phyloP scores from a whole-genome alignment of 352 stramenopile species.

The Pythium chondricola region DNA sequence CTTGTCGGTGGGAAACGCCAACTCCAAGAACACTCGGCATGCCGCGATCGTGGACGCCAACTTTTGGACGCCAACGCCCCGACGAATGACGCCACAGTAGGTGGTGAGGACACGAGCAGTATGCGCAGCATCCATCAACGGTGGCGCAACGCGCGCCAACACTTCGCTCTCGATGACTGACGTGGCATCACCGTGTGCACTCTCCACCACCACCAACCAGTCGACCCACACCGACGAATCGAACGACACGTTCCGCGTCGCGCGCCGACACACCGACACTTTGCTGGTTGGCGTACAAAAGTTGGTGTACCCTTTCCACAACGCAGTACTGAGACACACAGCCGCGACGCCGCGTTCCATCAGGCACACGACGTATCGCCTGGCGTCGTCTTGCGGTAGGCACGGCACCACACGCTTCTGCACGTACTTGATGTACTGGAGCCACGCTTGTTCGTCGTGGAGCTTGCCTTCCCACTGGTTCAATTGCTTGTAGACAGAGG shows the following conservation, averaged over 20 bases:
- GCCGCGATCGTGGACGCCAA: slow-evolving; percentile 26
- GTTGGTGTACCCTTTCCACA: slow-evolving; percentile 54
- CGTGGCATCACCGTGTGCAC: slow-evolving; percentile 11
- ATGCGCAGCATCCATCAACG: slow-evolving; percentile 53
- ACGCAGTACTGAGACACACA: slow-evolving; percentile 46
- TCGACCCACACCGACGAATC: slow-evolving; percentile 55
- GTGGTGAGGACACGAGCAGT: slow-evolving; percentile 38
- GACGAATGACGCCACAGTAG: slow-evolving; percentile 12
- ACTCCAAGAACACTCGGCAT: slow-evolving; percentile 28
- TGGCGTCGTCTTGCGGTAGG: slow-evolving; percentile 11
- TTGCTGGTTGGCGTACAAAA: slow-evolving; percentile 14
- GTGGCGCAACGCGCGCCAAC: slow-evolving; percentile 23
- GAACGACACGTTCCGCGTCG: slow-evolving; percentile 62
- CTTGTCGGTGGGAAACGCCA: slow-evolving; percentile 29
- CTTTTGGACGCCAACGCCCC: slow-evolving; percentile 11
- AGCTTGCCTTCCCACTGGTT: slow-evolving; percentile 40
- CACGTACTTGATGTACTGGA: slow-evolving; percentile 63
- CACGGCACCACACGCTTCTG: slow-evolving; percentile 37
- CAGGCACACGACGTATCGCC: slow-evolving; percentile 31
- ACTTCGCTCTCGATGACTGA: slow-evolving; percentile 25
- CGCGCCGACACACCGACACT: slow-evolving; percentile 25
- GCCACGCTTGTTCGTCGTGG: slow-evolving; percentile 27
- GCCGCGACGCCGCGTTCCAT: slow-evolving; percentile 48
- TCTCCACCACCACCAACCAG: slow-evolving; percentile 49
- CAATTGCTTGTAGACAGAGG: slow-evolving; percentile 52